Conservation (phyloP, 306 rosid genomes). For the Cicer judaicum region DNA sequence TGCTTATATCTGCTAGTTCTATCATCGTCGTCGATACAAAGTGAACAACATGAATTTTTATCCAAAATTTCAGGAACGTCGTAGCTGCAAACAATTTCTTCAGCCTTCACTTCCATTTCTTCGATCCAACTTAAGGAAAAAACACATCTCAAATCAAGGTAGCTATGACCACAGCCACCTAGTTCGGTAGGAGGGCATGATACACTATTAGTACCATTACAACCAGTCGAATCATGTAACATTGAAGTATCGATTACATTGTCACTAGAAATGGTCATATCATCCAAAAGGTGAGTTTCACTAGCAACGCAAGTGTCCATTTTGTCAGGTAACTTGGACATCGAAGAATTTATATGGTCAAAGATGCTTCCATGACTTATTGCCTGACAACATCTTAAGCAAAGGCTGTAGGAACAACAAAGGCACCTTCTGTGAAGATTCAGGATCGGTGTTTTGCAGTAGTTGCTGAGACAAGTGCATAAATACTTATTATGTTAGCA, state of each 20-base stretch:
- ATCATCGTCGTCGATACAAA: conserved; percentile 66
- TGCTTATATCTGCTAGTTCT: conserved; percentile 54
- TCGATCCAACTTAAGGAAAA: conserved; percentile 74
- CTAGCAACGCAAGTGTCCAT: conserved; percentile 48
- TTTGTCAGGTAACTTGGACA: conserved; percentile 47
- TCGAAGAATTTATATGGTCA: conserved; percentile 47
- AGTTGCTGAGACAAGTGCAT: conserved; percentile 67
- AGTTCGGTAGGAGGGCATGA: conserved; percentile 70
- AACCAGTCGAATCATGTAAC: conserved; percentile 52
- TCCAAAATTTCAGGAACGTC: conserved; percentile 90
- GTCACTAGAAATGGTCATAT: conserved; percentile 50
- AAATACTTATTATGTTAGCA: conserved; percentile 40
- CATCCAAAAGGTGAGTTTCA: conserved; percentile 48
- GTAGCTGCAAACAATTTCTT: conserved; percentile 98
- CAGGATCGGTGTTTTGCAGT: conserved; percentile 72
- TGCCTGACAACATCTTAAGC: conserved; percentile 76
- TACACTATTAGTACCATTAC: conserved; percentile 50
- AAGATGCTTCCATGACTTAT: conserved; percentile 53
- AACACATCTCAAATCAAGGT: conserved; percentile 79
- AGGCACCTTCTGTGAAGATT: conserved; percentile 96
- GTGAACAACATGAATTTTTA: conserved; percentile 65
- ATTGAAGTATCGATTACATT: conserved; percentile 51
- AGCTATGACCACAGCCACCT: conserved; percentile 75
- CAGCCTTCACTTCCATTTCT: conserved; percentile 89
- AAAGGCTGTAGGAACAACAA: conserved; percentile 81